Conservation (phyloP, 257 asterid species). For the Asclepias syriaca region DNA sequence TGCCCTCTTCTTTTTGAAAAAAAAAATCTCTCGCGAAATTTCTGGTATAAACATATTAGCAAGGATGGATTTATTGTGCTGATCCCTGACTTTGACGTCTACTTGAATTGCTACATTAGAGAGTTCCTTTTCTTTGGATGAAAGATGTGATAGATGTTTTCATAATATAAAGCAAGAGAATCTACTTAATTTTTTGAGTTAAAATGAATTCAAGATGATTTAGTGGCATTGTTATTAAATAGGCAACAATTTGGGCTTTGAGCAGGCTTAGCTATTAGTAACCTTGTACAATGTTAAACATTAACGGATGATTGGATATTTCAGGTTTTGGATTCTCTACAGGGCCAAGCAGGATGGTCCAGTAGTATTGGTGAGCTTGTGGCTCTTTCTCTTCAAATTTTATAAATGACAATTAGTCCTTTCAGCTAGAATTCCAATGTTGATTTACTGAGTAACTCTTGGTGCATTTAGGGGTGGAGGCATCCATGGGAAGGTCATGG, state of each 20-base stretch:
- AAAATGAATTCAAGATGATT: not conserved
- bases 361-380: slow-evolving; percentile 69
- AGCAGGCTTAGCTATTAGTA: not conserved
- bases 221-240: not conserved
- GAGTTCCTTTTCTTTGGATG: no score
- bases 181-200: not conserved
- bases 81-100: not conserved
- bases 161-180: not conserved
- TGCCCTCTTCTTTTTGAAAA: no score
- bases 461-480: slow-evolving; percentile 71
- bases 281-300: not conserved
- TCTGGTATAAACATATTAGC: no score
- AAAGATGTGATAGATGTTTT: no score
- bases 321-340: slow-evolving; percentile 88
- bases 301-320: slow-evolving; percentile 7
- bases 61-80: no score
- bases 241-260: not conserved
- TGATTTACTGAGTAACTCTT: slow-evolving; percentile 21
- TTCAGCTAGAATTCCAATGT: slow-evolving; percentile 13
- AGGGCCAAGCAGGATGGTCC: slow-evolving; percentile 94
- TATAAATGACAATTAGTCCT: not conserved
- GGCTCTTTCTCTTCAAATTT: not conserved
- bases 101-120: no score
- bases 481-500: slow-evolving; percentile 97
- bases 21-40: no score